Evolutionary conservation across 371 early-diverging fungal genomes (phyloP).

Genomic region (Mortierella sp.): DNA sequence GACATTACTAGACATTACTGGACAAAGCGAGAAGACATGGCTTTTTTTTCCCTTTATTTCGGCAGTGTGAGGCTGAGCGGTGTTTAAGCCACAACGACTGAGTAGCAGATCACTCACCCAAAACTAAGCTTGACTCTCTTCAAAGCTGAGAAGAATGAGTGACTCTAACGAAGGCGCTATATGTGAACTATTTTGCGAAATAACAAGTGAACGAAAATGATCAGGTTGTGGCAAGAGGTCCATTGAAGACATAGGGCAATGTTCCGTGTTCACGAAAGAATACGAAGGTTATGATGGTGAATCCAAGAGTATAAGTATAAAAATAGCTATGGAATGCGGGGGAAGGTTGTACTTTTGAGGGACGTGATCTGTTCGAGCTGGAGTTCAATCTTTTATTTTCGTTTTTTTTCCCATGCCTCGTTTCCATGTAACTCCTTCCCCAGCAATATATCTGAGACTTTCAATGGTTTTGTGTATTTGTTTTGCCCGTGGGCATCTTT

Average conservation of each 20-base stretch:
- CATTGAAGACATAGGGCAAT: no score
- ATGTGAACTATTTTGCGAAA: no score
- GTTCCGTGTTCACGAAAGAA: no score
- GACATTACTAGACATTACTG: slow-evolving; percentile 22
- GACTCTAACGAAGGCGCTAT: no score
- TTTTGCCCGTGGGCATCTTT: slow-evolving; percentile 40
- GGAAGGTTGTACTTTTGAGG: neutral
- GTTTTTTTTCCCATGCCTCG: neutral
- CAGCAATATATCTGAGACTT: neutral
- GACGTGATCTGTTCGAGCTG: neutral
- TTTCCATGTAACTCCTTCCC: neutral
- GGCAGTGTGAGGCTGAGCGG: neutral
- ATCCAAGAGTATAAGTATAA: neutral
- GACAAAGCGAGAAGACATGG: neutral
- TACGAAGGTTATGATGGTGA: neutral
- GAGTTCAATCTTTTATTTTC: neutral
- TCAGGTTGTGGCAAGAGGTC: no score
- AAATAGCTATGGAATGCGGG: slow-evolving; percentile 9
- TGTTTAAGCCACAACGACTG: neutral
- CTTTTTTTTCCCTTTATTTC: neutral
- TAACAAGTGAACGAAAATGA: no score
- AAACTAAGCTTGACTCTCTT: no score
- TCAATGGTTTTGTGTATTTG: slow-evolving; percentile 3
- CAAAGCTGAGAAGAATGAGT: no score
- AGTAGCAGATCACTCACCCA: no score